These are phyloP conservation scores for Euphorbia tirucalli DNA, from an alignment of 345 rosid genomes.

Conservation along the genomic window DNA sequence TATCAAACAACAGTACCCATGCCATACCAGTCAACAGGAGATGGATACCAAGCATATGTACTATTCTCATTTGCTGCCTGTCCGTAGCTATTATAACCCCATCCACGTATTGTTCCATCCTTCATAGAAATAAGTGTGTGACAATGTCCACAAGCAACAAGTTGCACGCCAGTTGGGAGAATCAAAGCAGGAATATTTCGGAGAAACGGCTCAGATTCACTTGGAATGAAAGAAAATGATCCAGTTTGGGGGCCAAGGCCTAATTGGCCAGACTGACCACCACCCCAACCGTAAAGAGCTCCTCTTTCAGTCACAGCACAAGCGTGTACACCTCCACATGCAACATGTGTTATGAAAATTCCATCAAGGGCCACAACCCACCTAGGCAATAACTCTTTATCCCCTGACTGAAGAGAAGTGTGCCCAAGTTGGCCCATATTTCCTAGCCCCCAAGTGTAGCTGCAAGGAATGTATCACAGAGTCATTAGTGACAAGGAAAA, in stretches of 20 bases:
- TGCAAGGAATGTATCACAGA: slow-evolving; percentile 30
- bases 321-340: slow-evolving; percentile 94
- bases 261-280: slow-evolving; percentile 85
- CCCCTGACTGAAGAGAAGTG: slow-evolving; percentile 80
- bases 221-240: slow-evolving; percentile 59
- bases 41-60: slow-evolving; percentile 90
- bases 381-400: slow-evolving; percentile 90
- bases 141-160: slow-evolving; percentile 92
- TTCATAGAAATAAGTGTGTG: slow-evolving; percentile 70
- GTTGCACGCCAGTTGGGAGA: slow-evolving; percentile 63
- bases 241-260: slow-evolving; percentile 86
- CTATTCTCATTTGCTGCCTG: slow-evolving; percentile 94
- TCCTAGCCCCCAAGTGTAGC: slow-evolving; percentile 98
- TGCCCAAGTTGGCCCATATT: slow-evolving; percentile 93
- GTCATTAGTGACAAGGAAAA: slow-evolving; percentile 11
- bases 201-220: slow-evolving; percentile 54
- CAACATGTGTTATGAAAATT: slow-evolving; percentile 54
- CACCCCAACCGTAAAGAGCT: slow-evolving; percentile 97
- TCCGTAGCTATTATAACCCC: slow-evolving; percentile 98
- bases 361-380: slow-evolving; percentile 85
- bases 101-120: slow-evolving; percentile 86
- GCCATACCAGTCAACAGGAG: slow-evolving; percentile 92
- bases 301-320: slow-evolving; percentile 76
- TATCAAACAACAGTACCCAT: slow-evolving; percentile 12
- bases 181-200: slow-evolving; percentile 74